These are phyloP conservation scores for Fraxinus velutina DNA, from an alignment of 305 asterid genomes.

Conservation along the genomic window DNA sequence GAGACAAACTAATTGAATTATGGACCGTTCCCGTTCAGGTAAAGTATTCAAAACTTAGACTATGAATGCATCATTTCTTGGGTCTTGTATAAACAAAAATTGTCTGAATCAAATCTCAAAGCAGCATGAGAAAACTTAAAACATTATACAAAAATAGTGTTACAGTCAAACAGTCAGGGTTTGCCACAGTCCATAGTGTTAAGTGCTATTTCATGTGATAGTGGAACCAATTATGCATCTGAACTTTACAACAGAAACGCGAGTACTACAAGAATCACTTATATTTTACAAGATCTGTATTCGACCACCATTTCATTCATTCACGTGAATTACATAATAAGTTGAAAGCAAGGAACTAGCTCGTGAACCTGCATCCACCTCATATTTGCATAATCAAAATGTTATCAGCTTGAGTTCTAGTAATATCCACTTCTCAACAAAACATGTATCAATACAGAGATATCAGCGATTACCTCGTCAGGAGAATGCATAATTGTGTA, in stretches of 20 bases:
- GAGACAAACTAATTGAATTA: neutral
- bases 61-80: neutral
- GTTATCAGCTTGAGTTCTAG: neutral
- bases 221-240: neutral
- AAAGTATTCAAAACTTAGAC: neutral
- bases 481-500: neutral
- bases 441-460: conserved; percentile 3
- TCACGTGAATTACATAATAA: neutral
- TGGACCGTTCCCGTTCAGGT: neutral
- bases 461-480: neutral
- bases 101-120: neutral
- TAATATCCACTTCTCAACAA: neutral
- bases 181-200: neutral
- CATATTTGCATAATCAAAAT: neutral
- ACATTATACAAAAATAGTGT: neutral
- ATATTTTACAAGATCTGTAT: neutral
- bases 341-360: neutral
- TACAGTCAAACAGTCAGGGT: neutral
- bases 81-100: neutral
- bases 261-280: neutral
- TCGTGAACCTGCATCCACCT: neutral
- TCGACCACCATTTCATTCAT: neutral
- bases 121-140: neutral
- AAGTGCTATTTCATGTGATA: neutral
- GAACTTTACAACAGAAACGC: neutral